These are phyloP conservation scores for Lasiodiplodia hormozganensis DNA, from an alignment of 2,329 filamentous ascomycete genomes.

Conservation along the genomic window DNA sequence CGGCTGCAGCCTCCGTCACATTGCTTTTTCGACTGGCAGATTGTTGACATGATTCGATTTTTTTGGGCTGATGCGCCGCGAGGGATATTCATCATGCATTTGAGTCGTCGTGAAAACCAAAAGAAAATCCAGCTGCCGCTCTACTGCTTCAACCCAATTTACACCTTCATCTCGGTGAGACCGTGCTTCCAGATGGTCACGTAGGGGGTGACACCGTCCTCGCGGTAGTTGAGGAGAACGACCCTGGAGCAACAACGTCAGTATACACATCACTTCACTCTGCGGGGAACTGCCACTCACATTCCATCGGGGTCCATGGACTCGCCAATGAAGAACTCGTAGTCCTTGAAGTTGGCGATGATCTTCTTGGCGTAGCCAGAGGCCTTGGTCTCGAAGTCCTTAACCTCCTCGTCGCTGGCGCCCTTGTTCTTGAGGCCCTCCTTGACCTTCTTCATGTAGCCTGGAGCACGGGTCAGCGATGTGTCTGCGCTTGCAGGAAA, in stretches of 20 bases:
- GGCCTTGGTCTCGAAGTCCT: constrained; percentile 81
- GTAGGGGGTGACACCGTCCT: constrained; percentile 91
- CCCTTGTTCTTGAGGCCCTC: constrained; percentile 68
- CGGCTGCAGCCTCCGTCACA: background rate
- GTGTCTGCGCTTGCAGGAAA: background rate
- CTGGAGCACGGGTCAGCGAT: constrained; percentile 51
- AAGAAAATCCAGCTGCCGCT: constrained; percentile 35
- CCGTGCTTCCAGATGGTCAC: constrained; percentile 96
- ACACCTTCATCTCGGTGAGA: constrained; percentile 89
- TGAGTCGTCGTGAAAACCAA: constrained; percentile 48
- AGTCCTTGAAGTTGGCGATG: constrained; percentile 89
- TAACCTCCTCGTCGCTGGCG: constrained; percentile 70
- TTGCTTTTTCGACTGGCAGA: constrained; percentile 2
- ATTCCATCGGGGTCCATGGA: constrained; percentile 93
- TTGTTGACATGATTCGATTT: constrained; percentile 35
- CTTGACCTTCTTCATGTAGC: constrained; percentile 93
- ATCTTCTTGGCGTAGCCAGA: constrained; percentile 81
- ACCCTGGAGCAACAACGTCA: constrained; percentile 62
- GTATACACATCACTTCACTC: background rate
- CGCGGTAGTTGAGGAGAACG: constrained; percentile 95
- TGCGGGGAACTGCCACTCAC: constrained; percentile 60
- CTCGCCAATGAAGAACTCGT: constrained; percentile 92
- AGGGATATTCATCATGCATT: constrained; percentile 46
- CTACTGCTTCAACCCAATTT: constrained; percentile 45
- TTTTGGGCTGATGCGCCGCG: constrained; percentile 38